These are phyloP conservation scores for Mediolabrus comicus DNA, from an alignment of 108 stramenopile genomes.

Conservation along the genomic window DNA sequence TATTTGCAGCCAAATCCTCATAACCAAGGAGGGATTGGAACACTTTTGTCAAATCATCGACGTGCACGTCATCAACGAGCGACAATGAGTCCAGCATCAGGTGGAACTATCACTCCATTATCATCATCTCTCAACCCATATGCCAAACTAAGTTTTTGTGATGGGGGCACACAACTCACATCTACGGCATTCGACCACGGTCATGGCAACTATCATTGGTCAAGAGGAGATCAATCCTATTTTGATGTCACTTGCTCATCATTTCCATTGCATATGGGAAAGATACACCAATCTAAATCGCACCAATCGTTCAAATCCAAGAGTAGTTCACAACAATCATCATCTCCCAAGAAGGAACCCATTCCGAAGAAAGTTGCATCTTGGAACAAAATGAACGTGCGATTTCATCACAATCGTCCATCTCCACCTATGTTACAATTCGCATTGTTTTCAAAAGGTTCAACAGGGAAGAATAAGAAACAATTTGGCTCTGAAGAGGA, in stretches of 20 bases:
- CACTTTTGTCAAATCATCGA: conserved; percentile 32
- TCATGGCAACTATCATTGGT: conserved; percentile 55
- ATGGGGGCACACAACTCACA: conserved; percentile 56
- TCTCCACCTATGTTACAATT: conserved; percentile 47
- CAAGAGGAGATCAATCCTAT: conserved; percentile 71
- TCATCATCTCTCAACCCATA: conserved; percentile 43
- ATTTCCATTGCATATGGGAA: conserved; percentile 3
- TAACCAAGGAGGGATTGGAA: conserved; percentile 18
- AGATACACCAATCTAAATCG: conserved; percentile 3
- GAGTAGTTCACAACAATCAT: neutral
- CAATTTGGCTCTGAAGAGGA: conserved; percentile 31
- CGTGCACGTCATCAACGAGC: conserved; percentile 32
- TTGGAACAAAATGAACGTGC: conserved; percentile 7
- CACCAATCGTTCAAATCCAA: neutral
- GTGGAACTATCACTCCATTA: conserved; percentile 4
- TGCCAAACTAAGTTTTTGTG: conserved; percentile 61
- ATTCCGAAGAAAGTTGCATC: neutral
- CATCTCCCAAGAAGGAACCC: neutral
- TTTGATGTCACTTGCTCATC: conserved; percentile 76
- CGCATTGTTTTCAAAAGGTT: conserved; percentile 37
- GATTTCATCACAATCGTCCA: conserved; percentile 48
- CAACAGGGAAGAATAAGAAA: conserved; percentile 2
- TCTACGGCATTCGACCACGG: conserved; percentile 55
- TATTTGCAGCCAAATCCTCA: conserved; percentile 49
- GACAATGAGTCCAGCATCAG: conserved; percentile 27